Conservation (phyloP, 495 filamentous ascomycete species). For the Annulohypoxylon bovei region DNA sequence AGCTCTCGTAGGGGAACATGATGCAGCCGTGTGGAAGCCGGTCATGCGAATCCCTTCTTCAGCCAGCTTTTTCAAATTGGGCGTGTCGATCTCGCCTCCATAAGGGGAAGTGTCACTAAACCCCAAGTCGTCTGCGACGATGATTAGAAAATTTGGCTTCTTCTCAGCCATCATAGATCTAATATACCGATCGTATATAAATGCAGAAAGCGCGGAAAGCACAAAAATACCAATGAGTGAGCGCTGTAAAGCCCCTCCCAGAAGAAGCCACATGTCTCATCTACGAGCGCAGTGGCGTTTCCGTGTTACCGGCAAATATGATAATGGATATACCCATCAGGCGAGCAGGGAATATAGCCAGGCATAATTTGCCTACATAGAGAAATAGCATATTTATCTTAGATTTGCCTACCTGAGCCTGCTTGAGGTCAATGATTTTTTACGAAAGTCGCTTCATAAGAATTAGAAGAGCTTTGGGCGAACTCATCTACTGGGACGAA, state of each 20-base stretch:
- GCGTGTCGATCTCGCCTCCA: slow-evolving; percentile 70
- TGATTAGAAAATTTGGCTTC: slow-evolving; percentile 64
- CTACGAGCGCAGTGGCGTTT: slow-evolving; percentile 4
- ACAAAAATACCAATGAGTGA: slow-evolving; percentile 11
- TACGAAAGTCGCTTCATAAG: not conserved
- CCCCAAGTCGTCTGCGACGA: slow-evolving; percentile 71
- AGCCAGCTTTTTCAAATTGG: slow-evolving; percentile 66
- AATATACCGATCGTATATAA: slow-evolving; percentile 19
- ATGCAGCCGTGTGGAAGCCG: slow-evolving; percentile 68
- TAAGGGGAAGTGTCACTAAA: slow-evolving; percentile 70
- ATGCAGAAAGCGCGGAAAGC: slow-evolving; percentile 28
- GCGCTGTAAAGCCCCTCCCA: slow-evolving; percentile 7
- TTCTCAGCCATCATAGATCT: slow-evolving; percentile 31
- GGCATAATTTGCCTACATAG: not conserved
- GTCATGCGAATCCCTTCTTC: slow-evolving; percentile 66
- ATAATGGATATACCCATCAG: slow-evolving; percentile 28
- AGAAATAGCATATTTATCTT: not conserved
- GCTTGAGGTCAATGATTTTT: not conserved
- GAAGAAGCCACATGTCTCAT: slow-evolving; percentile 31
- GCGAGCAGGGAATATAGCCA: slow-evolving; percentile 10
- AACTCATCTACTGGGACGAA: not conserved
- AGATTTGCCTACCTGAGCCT: not conserved
- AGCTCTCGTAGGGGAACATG: slow-evolving; percentile 68
- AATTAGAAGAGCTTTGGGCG: not conserved
- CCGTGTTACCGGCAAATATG: slow-evolving; percentile 38